A percentile compares a stretch with the other conserved stretches of the same genome.
Conservation (phyloP, 2,329 filamentous ascomycete species). For the Chaetomium sp. region DNA sequence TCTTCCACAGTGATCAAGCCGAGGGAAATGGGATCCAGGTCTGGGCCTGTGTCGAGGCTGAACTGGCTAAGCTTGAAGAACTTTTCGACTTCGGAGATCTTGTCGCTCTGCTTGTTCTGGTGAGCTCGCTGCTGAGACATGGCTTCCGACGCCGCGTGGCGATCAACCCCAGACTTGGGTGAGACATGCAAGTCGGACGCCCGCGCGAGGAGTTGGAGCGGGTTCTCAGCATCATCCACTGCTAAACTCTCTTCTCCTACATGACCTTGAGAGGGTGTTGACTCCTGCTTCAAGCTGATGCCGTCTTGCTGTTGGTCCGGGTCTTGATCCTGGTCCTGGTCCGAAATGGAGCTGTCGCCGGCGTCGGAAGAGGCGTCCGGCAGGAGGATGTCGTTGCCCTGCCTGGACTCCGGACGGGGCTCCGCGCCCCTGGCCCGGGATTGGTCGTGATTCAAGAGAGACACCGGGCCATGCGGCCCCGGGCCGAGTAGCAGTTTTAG, state of each 20-base stretch:
- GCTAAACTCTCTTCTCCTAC: conserved; percentile 47
- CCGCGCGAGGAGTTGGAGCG: conserved; percentile 63
- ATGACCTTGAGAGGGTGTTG: conserved; percentile 24
- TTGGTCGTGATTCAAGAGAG: conserved; percentile 6
- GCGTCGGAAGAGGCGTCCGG: conserved; percentile 24
- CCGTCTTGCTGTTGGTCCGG: conserved; percentile 13
- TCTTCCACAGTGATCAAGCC: conserved; percentile 62
- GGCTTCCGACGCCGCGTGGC: conserved; percentile 15
- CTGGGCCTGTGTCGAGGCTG: conserved; percentile 55
- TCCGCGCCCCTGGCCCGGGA: conserved; percentile 14
- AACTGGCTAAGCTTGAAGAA: conserved; percentile 63
- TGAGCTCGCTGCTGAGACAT: conserved; percentile 16
- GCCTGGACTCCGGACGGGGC: conserved; percentile 10
- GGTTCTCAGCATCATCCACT: conserved; percentile 69
- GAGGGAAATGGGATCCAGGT: conserved; percentile 63
- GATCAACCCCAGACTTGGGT: conserved; percentile 27
- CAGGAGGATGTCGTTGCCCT: conserved; percentile 16
- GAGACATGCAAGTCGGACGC: conserved; percentile 63
- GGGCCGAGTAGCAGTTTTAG: conserved; percentile 36
- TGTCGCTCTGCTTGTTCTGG: conserved; percentile 29
- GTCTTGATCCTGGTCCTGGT: conserved; percentile 13
- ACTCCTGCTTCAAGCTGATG: conserved; percentile 23
- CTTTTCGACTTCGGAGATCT: conserved; percentile 47
- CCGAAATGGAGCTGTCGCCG: conserved; percentile 24
- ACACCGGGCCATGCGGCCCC: conserved; percentile 17